These are phyloP conservation scores for Picea mariana DNA, from an alignment of 83 land plant species.

Conservation along the genomic window DNA sequence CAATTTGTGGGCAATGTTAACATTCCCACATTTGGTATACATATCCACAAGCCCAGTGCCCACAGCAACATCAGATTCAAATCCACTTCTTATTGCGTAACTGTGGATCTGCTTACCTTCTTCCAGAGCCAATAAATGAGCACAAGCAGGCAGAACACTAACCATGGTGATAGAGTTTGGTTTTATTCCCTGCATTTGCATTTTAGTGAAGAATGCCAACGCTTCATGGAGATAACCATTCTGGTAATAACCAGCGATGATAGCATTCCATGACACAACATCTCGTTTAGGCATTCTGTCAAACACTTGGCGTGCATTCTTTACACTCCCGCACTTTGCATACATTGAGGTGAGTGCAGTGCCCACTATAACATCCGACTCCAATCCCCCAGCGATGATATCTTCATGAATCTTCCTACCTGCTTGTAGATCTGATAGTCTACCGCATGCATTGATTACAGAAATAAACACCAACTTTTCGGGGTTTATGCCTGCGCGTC, in stretches of 20 bases:
- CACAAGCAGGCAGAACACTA: slow-evolving; percentile 48
- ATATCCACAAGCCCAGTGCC: too few relatives aligned
- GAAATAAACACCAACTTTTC: too few relatives aligned
- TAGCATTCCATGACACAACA: slow-evolving; percentile 59
- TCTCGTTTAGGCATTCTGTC: slow-evolving; percentile 33
- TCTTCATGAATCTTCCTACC: slow-evolving; percentile 24
- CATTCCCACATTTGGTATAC: too few relatives aligned
- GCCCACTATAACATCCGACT: slow-evolving; percentile 39
- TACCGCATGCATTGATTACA: too few relatives aligned
- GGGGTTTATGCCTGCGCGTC: too few relatives aligned
- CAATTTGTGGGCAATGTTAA: too few relatives aligned
- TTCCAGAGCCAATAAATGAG: slow-evolving; percentile 28
- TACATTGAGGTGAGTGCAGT: slow-evolving; percentile 40
- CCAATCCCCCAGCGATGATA: slow-evolving; percentile 21
- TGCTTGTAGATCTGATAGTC: too few relatives aligned
- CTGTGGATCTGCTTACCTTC: too few relatives aligned
- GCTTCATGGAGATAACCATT: slow-evolving; percentile 24
- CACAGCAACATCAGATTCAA: too few relatives aligned
- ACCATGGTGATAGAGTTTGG: slow-evolving; percentile 38
- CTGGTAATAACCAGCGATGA: slow-evolving; percentile 46
- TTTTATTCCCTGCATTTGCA: slow-evolving; percentile 21
- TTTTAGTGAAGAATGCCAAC: slow-evolving; percentile 31
- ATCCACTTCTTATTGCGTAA: too few relatives aligned
- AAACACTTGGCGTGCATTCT: slow-evolving; percentile 33
- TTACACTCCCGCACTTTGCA: slow-evolving; percentile 35